phyloP scores from a whole-genome alignment of 2,329 filamentous ascomycete species.

The Diaporthe australafricana region DNA sequence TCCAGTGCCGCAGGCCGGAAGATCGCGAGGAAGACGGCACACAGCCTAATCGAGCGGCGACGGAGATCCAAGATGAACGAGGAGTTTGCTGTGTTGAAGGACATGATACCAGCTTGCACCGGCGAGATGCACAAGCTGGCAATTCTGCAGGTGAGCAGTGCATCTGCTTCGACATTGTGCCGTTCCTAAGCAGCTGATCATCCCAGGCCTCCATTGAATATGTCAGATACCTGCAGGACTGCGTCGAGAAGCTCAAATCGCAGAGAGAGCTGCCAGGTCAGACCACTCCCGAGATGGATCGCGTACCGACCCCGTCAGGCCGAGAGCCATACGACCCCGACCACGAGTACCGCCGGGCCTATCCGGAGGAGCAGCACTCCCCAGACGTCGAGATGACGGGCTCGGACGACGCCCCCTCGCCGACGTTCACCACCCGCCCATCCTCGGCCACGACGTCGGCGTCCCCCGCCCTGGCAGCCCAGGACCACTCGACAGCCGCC shows the following conservation, averaged over 20 bases:
- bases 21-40: slow-evolving; percentile 94
- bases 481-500: slow-evolving; percentile 61
- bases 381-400: slow-evolving; percentile 73
- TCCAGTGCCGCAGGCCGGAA: slow-evolving; percentile 91
- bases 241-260: slow-evolving; percentile 82
- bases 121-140: slow-evolving; percentile 99
- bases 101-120: slow-evolving; percentile 95
- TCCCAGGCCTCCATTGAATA: slow-evolving; percentile 93
- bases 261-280: slow-evolving; percentile 53
- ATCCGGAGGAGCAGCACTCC: slow-evolving; percentile 47
- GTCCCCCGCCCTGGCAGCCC: slow-evolving; percentile 58
- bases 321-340: slow-evolving; percentile 44
- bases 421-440: slow-evolving; percentile 53
- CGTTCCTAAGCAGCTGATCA: slow-evolving; percentile 24
- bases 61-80: slow-evolving; percentile 98
- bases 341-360: slow-evolving; percentile 37
- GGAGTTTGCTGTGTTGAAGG: slow-evolving; percentile 92
- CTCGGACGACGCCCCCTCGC: slow-evolving; percentile 59
- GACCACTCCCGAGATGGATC: slow-evolving; percentile 44
- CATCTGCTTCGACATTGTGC: neutral
- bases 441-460: slow-evolving; percentile 40
- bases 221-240: slow-evolving; percentile 91
- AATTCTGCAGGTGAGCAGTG: slow-evolving; percentile 81
- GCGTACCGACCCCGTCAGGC: slow-evolving; percentile 44
- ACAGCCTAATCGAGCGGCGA: slow-evolving; percentile 92